Evolutionary conservation across 805 yeast species (phyloP), one percentile per base, ranked within the genome.

Genomic region (Hanseniaspora taiwanica): DNA sequence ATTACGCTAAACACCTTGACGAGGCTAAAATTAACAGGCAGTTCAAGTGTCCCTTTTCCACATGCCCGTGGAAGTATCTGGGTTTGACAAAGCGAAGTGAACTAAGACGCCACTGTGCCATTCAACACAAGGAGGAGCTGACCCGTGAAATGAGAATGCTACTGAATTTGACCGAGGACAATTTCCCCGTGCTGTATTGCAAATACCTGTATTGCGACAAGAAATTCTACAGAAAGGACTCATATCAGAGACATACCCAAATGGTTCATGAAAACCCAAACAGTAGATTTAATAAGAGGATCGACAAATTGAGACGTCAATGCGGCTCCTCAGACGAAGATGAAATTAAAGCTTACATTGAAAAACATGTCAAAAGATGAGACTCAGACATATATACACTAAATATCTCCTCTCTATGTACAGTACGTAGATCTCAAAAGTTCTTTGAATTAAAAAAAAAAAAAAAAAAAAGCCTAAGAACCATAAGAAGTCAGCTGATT

Each of bases 11-110:
- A 12, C 77, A 72, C 47, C 47, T 72, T 44, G 76, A 72, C 48
- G 58, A 59, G 34, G 55, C 42, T 42, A 51, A 62, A 25, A 54
- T 66, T 12, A 51, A 48, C 10, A 54, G 76, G 35, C 60, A 59
- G 12, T 64, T 54, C 51, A 68, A 67, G 38, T 72, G 76, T 43
- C 71, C 71, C 1, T 60, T 65, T 39, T 47, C 52, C 16, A 56
- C 60, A 16, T 71, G 76, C 48, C 69, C 71, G 2, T 72, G 74
- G 69, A 62, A 64, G 27, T 56, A 68, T 3, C 49, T 71, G 13
- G 76, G 76, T 0, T 51, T 72, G 21, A 69, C 72, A 9, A 61
- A 74, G 31, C 51, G 65, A 25, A 67, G 69, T 2, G 76, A 71
- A 46, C 58, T 71, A 25, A 59, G 65, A 45, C 59, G 78, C 46